These are phyloP conservation scores for Oryza glaberrima DNA, from an alignment of 176 grass and related monocot species.

Conservation along the genomic window DNA sequence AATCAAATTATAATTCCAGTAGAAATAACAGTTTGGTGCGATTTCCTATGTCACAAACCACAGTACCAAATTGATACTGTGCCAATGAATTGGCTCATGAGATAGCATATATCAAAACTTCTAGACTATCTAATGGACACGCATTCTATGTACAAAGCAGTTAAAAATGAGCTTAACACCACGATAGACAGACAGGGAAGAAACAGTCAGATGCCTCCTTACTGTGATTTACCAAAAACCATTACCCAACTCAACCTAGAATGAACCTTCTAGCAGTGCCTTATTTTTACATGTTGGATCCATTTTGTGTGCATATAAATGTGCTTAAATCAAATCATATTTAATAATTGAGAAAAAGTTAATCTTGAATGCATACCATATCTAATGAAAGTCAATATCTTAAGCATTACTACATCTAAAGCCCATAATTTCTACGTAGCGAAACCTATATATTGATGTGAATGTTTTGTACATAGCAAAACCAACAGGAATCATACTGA, in stretches of 20 bases:
- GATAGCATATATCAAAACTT: background rate
- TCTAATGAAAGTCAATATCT: constrained; percentile 15
- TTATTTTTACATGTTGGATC: background rate
- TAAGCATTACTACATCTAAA: background rate
- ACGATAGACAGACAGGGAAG: background rate
- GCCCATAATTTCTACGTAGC: background rate
- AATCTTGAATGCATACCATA: background rate
- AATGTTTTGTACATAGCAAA: background rate
- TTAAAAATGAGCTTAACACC: too few relatives aligned
- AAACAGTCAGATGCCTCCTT: background rate
- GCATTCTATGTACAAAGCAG: too few relatives aligned
- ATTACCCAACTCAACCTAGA: background rate
- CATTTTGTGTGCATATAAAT: background rate
- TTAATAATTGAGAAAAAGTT: background rate
- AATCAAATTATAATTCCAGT: background rate
- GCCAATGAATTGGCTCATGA: background rate
- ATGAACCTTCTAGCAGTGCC: background rate
- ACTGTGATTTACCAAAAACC: background rate
- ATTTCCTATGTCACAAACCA: background rate
- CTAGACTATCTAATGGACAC: too few relatives aligned
- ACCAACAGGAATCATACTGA: background rate
- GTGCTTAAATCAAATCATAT: background rate
- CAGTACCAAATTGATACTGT: background rate
- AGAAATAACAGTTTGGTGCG: background rate
- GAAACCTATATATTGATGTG: background rate